Base-by-base conservation (phyloP, 2,329 filamentous ascomycete genomes). In the Trichoderma sp. region DNA sequence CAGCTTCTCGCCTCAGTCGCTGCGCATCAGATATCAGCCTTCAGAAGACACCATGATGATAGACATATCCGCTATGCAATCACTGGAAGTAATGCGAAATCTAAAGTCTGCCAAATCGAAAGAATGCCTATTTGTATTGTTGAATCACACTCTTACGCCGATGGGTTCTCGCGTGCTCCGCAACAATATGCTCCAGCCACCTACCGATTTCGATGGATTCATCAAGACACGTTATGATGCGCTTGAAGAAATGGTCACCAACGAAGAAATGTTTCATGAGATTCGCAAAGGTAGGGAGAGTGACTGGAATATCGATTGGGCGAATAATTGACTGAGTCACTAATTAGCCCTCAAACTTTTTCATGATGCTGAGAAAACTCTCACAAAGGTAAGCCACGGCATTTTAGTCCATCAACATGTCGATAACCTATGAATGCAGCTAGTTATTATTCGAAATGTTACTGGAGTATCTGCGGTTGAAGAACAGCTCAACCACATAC, bases 1-100 rank as follows among this genome's bases (percentile, higher is more conserved):
- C 73, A 89, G 86, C 0, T 96, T 97, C 78, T 86, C 90, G 4
- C 85, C 87, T n/a, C 91, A 96, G 78, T 95, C 95, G 24, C 87
- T 98, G 36, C 90, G 94, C 4, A 92, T 98, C 77, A 91, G 90
- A 74, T 98, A 97, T 76, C 91, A 95, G 77, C 92, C 94, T 1
- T 94, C 94, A 0, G 93, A 97, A 78, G 93, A 95, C 28, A 93
- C 94, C 0, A 97, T 98, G 95, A 93, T 97, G 88, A 97, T 98
- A 76, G 95, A 98, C 77, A 86, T 96, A 3, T 92, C 93, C 0
- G 97, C 95, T 0, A 93, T 98, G 32, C 88, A 91, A 47, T 94
- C 94, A 0, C 85, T 99, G 3, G 96, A 99, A 79, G 86, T 99
- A 6, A 92, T 98, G 30, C 94, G 97, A 77, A 99, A 98, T 75